phyloP scores from a whole-genome alignment of 1,284 basidiomycete genomes.

The Boletus austroedulis region DNA sequence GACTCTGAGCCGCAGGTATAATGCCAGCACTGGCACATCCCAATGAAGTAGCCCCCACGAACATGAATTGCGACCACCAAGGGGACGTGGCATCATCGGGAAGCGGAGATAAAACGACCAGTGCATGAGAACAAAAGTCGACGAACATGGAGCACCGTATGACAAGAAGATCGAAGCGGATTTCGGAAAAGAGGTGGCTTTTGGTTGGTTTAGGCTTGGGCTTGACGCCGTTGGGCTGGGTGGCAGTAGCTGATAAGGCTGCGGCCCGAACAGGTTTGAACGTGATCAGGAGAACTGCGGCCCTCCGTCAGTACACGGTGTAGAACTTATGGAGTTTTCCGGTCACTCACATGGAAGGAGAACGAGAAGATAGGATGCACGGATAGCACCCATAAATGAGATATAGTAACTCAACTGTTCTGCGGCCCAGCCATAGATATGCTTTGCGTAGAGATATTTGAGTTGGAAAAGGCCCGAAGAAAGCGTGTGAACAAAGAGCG shows the following conservation, averaged over 20 bases:
- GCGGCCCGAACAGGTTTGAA: slow-evolving; percentile 45
- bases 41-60: slow-evolving; percentile 55
- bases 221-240: slow-evolving; percentile 15
- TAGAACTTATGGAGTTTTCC: not conserved
- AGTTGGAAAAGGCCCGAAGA: slow-evolving; percentile 55
- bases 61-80: slow-evolving; percentile 47
- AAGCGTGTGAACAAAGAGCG: slow-evolving; percentile 46
- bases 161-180: slow-evolving; percentile 65
- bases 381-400: slow-evolving; percentile 48
- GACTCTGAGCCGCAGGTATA: slow-evolving; percentile 63
- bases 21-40: slow-evolving; percentile 60
- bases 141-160: slow-evolving; percentile 58
- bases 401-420: slow-evolving; percentile 65
- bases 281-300: slow-evolving; percentile 42
- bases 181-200: slow-evolving; percentile 55
- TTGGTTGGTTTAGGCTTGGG: slow-evolving; percentile 48
- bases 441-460: slow-evolving; percentile 60
- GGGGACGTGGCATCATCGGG: slow-evolving; percentile 20
- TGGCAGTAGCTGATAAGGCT: slow-evolving; percentile 14
- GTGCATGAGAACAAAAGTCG: slow-evolving; percentile 61
- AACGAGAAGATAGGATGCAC: slow-evolving; percentile 53
- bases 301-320: slow-evolving; percentile 11
- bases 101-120: slow-evolving; percentile 53
- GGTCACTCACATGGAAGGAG: slow-evolving; percentile 52
- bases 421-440: slow-evolving; percentile 56